Base-by-base conservation (phyloP, 768 basidiomycete species). In the Saitozyma podzolica region DNA sequence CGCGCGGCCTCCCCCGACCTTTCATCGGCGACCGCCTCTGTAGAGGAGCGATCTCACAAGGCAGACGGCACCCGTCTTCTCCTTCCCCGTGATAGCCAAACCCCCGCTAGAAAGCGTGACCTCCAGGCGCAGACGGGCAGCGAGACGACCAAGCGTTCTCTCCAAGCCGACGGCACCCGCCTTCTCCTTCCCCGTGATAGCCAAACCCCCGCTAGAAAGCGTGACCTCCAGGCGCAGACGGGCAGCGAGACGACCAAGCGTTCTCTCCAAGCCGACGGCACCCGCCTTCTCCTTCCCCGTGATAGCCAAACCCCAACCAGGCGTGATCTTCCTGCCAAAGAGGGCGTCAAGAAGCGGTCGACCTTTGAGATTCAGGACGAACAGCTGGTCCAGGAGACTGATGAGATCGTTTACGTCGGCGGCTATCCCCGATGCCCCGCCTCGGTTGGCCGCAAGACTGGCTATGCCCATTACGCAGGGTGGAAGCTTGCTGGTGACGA, bases 401-500 rank as follows among this genome's bases (percentile, higher is more conserved):
- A 41, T 41, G 14, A 9, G 16, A 14, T 4, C 29, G 29, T 29
- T 48, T 14, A 48, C 47, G 47, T 17, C 17, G 14, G 47, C 17
- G 47, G 47, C 14, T 69, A 69, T 20, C 62, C 62, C 6, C 55
- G 50, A 48, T 69, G 68, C 53, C 43, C 54, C 19, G 58, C 48
- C 54, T 29, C 50, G 10, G 52, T 29, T 3, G 50, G 52, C 16
- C 48, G 66, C 47, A 63, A 29, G 29, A 29, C 59, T n/a, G 70
- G 70, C 5, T 72, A 66, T 40, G 70, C 70, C 19, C 64, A 63
- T 50, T 72, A 68, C 55, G 51, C 64, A 17, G 70, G 70, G n/a
- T 72, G 70, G 70, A 64, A 63, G 49, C 56, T 72, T 43, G 58
- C 61, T 9, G 70, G 68, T 11, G 65, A 69, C 55, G 70, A 72